phyloP scores from a whole-genome alignment of 2,329 filamentous ascomycete species.

The Ascochyta fabae region DNA sequence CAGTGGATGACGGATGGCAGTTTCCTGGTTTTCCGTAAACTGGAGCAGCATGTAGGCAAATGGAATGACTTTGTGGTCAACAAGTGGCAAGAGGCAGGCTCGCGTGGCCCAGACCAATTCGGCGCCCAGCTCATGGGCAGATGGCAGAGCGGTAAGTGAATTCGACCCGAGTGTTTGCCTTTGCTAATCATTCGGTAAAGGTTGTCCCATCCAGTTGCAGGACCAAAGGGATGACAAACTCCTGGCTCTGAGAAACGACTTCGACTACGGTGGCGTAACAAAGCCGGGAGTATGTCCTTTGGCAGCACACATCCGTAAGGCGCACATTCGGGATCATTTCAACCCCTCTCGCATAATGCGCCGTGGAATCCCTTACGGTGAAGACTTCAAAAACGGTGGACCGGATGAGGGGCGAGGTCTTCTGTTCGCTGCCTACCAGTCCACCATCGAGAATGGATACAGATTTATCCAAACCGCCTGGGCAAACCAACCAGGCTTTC shows the following conservation, averaged over 20 bases:
- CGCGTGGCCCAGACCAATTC: conserved; percentile 4
- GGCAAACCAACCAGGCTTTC: conserved; percentile 6
- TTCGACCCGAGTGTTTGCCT: not conserved
- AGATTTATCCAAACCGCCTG: conserved; percentile 12
- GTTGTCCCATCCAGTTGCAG: conserved; percentile 8
- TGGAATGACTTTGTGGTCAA: conserved; percentile 13
- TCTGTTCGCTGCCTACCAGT: conserved; percentile 15
- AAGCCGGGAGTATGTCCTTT: conserved; percentile 9
- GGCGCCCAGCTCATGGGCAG: conserved; percentile 17
- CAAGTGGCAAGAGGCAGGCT: conserved; percentile 8
- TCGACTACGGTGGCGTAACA: conserved; percentile 4
- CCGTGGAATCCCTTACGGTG: conserved; percentile 15
- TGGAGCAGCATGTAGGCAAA: conserved; percentile 17
- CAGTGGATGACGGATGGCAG: conserved; percentile 17
- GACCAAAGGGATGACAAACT: conserved; percentile 4
- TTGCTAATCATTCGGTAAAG: not conserved
- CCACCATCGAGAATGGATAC: conserved; percentile 14
- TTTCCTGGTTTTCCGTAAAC: conserved; percentile 15
- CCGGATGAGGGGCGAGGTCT: conserved; percentile 7
- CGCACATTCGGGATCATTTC: conserved; percentile 3
- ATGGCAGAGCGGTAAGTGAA: conserved; percentile 13
- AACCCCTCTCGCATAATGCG: conserved; percentile 10
- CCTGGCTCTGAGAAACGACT: conserved; percentile 9
- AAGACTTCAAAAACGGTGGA: conserved; percentile 6
- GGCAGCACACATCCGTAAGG: conserved; percentile 13